Conservation (phyloP, 805 yeast species). For the Kodamaea kakaduensis region DNA sequence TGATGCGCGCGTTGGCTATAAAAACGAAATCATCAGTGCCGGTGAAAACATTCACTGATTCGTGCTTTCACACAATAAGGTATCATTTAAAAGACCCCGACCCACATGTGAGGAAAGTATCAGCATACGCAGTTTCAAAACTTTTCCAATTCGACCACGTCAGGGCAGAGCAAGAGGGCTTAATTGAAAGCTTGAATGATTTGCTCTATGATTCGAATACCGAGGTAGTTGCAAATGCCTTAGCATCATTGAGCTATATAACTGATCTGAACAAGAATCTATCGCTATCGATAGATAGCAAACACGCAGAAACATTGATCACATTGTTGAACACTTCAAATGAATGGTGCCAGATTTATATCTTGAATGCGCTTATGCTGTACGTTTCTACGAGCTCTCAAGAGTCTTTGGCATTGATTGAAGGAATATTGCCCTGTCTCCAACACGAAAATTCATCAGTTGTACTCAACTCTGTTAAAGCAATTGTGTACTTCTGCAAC, state of each 20-base stretch:
- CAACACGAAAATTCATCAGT: constrained; percentile 82
- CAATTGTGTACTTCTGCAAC: constrained; percentile 67
- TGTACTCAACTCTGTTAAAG: constrained; percentile 70
- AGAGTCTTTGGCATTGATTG: constrained; percentile 66
- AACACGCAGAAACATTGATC: constrained; percentile 37
- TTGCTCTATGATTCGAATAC: constrained; percentile 55
- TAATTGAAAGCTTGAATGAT: constrained; percentile 48
- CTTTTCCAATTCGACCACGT: constrained; percentile 53
- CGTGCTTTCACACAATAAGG: constrained; percentile 40
- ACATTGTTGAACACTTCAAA: constrained; percentile 34
- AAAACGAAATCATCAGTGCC: constrained; percentile 62
- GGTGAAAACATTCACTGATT: constrained; percentile 45
- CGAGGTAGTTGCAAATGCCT: constrained; percentile 64
- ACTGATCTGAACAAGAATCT: constrained; percentile 53
- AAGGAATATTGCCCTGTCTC: constrained; percentile 60
- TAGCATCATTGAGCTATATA: constrained; percentile 62
- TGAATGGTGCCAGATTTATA: constrained; percentile 73
- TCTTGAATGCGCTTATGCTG: constrained; percentile 60
- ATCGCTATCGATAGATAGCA: constrained; percentile 49
- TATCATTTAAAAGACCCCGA: constrained; percentile 43
- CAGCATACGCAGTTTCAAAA: constrained; percentile 66
- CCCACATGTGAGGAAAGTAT: constrained; percentile 61
- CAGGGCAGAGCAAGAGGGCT: constrained; percentile 38
- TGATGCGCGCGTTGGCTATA: constrained; percentile 56
- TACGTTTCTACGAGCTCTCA: constrained; percentile 67